phyloP scores from a whole-genome alignment of 2,329 filamentous ascomycete species.

The Nannizzia gypsea region DNA sequence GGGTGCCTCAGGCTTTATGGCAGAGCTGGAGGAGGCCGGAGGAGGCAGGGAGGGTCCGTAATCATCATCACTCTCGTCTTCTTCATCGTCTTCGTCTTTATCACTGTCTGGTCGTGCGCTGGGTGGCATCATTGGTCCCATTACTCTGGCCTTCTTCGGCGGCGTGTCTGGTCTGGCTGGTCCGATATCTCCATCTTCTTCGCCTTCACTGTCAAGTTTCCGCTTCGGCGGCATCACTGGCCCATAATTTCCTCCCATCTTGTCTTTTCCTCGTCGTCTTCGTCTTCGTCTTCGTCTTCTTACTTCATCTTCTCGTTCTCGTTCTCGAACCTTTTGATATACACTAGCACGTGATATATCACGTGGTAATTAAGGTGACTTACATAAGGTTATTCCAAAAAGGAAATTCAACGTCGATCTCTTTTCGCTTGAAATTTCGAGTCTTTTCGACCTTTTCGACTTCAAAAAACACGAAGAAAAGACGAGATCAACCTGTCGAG shows the following conservation, averaged over 20 bases:
- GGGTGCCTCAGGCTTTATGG: neutral
- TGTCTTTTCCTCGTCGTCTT: neutral
- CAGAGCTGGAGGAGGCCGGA: constrained; percentile 3
- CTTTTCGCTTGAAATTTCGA: no score
- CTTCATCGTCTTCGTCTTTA: constrained; percentile 19
- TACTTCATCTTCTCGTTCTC: neutral
- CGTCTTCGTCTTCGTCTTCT: neutral
- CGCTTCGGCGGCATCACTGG: constrained; percentile 7
- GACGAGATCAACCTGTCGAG: neutral
- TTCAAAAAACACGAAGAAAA: neutral
- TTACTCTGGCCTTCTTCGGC: constrained; percentile 39
- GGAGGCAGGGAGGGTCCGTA: constrained; percentile 25
- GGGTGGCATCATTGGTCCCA: constrained; percentile 42
- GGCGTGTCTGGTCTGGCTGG: neutral
- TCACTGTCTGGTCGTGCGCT: constrained; percentile 8
- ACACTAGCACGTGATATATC: neutral
- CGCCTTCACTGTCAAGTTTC: constrained; percentile 5
- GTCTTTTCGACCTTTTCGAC: no score
- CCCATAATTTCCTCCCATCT: constrained; percentile 2
- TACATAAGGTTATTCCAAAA: neutral
- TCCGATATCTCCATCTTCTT: neutral
- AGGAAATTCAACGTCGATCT: neutral
- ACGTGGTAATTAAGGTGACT: neutral
- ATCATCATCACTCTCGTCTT: constrained; percentile 27
- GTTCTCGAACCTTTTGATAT: neutral